phyloP scores from a whole-genome alignment of 345 rosid species.

The Linum trigynum region DNA sequence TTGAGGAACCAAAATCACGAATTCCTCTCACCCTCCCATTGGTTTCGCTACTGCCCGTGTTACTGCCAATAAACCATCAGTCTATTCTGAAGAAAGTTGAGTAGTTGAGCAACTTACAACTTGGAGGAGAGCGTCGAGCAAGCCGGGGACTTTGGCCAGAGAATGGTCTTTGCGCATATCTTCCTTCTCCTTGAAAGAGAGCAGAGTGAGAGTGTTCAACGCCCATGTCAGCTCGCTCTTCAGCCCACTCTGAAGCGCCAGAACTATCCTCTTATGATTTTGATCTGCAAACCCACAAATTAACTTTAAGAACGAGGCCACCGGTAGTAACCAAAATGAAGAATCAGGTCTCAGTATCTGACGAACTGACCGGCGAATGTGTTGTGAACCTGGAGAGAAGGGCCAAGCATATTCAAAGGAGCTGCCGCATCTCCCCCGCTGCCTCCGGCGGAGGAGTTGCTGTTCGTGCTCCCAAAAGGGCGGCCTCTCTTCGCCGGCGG shows the following conservation, averaged over 20 bases:
- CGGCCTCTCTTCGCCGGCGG: conserved; percentile 80
- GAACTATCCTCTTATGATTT: conserved; percentile 76
- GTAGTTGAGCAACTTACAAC: conserved; percentile 40
- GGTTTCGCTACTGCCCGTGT: not conserved
- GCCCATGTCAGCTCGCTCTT: conserved; percentile 98
- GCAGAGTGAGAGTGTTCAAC: conserved; percentile 76
- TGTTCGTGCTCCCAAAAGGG: conserved; percentile 67
- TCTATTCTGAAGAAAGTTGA: not conserved
- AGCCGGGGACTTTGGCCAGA: conserved; percentile 85
- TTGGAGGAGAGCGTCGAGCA: conserved; percentile 91
- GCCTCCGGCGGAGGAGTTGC: conserved; percentile 31
- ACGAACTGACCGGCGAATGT: conserved; percentile 62
- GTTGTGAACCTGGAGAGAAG: conserved; percentile 79
- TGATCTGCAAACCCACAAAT: conserved; percentile 41
- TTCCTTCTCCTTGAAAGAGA: conserved; percentile 89
- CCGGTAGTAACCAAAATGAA: not conserved
- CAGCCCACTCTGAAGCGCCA: conserved; percentile 92
- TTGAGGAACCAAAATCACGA: not conserved
- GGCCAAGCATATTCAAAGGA: conserved; percentile 70
- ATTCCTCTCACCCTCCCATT: no score
- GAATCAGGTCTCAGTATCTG: conserved; percentile 7
- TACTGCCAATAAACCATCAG: not conserved
- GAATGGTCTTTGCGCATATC: conserved; percentile 69
- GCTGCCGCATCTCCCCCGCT: conserved; percentile 50
- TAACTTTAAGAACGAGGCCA: not conserved